Evolutionary conservation across 352 stramenopile species (phyloP).

Genomic region (Aphanomyces astaci): DNA sequence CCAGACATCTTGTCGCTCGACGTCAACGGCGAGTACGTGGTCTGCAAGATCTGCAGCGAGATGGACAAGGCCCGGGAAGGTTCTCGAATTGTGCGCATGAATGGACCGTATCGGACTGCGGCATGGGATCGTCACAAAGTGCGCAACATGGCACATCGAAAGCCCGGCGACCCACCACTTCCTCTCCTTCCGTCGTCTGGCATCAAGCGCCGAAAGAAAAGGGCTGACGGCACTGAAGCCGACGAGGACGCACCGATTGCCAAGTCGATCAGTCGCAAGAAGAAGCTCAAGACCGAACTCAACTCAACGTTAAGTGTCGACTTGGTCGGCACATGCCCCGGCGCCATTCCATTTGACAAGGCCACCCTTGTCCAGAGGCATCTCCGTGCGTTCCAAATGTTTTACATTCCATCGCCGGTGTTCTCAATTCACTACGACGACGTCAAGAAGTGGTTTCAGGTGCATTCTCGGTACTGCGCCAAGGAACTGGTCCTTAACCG

Average conservation of each 20-base stretch:
- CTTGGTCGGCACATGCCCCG: slow-evolving; percentile 14
- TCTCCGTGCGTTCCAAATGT: slow-evolving; percentile 8
- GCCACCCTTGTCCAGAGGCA: background rate
- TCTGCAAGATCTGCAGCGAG: slow-evolving; percentile 21
- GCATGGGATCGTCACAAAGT: slow-evolving; percentile 19
- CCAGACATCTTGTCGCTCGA: slow-evolving; percentile 19
- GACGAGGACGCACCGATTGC: slow-evolving; percentile 8
- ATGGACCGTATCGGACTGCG: slow-evolving; percentile 5
- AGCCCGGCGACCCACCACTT: background rate
- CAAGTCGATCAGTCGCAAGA: slow-evolving; percentile 5
- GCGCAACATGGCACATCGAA: slow-evolving; percentile 9
- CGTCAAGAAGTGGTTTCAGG: slow-evolving; percentile 9
- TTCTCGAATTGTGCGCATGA: slow-evolving; percentile 17
- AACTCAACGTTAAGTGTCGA: background rate
- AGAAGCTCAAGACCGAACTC: slow-evolving; percentile 6
- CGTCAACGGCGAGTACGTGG: slow-evolving; percentile 18
- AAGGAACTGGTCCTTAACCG: slow-evolving; percentile 14
- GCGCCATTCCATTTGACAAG: slow-evolving; percentile 18
- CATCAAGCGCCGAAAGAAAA: slow-evolving; percentile 13
- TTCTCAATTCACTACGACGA: slow-evolving; percentile 20
- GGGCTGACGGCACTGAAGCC: background rate
- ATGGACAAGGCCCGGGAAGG: slow-evolving; percentile 16
- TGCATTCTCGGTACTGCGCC: slow-evolving; percentile 13
- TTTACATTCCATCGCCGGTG: slow-evolving; percentile 13
- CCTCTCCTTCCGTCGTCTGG: background rate